These are phyloP conservation scores for Cajanus cajan DNA, from an alignment of 306 rosid species.

Conservation along the genomic window DNA sequence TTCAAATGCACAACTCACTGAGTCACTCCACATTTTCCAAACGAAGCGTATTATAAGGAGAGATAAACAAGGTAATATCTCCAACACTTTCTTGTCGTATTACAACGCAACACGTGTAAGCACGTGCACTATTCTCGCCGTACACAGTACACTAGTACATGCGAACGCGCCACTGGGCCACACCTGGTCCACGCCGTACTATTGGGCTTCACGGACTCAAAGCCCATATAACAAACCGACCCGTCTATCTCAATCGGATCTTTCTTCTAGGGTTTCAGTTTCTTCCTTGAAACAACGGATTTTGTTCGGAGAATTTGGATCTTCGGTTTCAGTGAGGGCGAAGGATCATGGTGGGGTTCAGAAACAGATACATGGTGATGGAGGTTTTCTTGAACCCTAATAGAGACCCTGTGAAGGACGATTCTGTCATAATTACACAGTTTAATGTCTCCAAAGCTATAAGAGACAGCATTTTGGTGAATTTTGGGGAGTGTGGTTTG, in stretches of 20 bases:
- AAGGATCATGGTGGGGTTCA: slow-evolving; percentile 76
- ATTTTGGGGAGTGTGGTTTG: slow-evolving; percentile 90
- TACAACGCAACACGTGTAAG: slow-evolving; percentile 20
- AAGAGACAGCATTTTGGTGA: slow-evolving; percentile 66
- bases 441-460: slow-evolving; percentile 66
- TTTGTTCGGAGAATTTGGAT: not conserved
- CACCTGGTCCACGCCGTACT: not conserved
- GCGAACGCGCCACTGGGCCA: not conserved
- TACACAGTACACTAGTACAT: not conserved
- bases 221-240: not conserved
- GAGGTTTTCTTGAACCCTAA: slow-evolving; percentile 82
- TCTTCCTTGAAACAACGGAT: not conserved
- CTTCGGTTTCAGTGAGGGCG: not conserved
- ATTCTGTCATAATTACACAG: slow-evolving; percentile 65
- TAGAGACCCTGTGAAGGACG: slow-evolving; percentile 43
- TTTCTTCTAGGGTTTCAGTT: slow-evolving; percentile 7
- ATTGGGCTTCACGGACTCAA: not conserved
- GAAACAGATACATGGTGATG: slow-evolving; percentile 71
- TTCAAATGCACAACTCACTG: not conserved
- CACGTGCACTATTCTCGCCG: not conserved
- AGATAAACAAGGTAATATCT: not conserved
- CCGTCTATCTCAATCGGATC: not conserved
- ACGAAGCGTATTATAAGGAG: not conserved
- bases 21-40: not conserved
- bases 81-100: slow-evolving; percentile 1